Conservation (phyloP, 2,329 filamentous ascomycete species). For the Botrytis hyacinthi region DNA sequence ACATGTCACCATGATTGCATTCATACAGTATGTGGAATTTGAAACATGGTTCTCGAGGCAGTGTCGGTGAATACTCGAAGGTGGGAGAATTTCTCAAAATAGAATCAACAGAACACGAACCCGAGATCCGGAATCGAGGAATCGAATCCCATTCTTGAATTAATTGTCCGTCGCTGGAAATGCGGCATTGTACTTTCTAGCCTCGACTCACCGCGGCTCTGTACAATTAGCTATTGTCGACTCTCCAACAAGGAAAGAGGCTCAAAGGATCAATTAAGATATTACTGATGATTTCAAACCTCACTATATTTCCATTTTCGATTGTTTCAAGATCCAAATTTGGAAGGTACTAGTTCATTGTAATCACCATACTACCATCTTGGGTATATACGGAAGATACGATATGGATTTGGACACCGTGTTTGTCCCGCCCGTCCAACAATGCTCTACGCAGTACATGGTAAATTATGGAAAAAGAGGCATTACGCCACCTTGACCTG, state of each 20-base stretch:
- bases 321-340: constrained; percentile 16
- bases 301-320: constrained; percentile 12
- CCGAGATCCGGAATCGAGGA: constrained; percentile 8
- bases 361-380: constrained; percentile 2
- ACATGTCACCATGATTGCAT: not conserved
- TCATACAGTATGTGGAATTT: not conserved
- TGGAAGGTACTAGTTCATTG: constrained; percentile 15
- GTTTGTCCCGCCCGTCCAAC: not conserved
- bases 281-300: constrained; percentile 17
- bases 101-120: constrained; percentile 3
- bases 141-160: not conserved
- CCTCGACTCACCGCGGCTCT: not conserved
- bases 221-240: not conserved
- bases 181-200: constrained; percentile 5
- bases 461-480: constrained; percentile 7
- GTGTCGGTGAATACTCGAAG: constrained; percentile 13
- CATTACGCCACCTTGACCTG: constrained; percentile 14
- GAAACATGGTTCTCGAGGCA: constrained; percentile 18
- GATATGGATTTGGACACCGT: constrained; percentile 5
- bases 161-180: constrained; percentile 4
- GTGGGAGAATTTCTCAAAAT: constrained; percentile 16
- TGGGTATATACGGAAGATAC: not conserved
- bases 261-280: constrained; percentile 20
- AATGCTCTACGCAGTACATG: not conserved
- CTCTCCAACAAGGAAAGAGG: constrained; percentile 2